phyloP scores from a whole-genome alignment of 2,329 filamentous ascomycete genomes.

The Tolypocladium album region DNA sequence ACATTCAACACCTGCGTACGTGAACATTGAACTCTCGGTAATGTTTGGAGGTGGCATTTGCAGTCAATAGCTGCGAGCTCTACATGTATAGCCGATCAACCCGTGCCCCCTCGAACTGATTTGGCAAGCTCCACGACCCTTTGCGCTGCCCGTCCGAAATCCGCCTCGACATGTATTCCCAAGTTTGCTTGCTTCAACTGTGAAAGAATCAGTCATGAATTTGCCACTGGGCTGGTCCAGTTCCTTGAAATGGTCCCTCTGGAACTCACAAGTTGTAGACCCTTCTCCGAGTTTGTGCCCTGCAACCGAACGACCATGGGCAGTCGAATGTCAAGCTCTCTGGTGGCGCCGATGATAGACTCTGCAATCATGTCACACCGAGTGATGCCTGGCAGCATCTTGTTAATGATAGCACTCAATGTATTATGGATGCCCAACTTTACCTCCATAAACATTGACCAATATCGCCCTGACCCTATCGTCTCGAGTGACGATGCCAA shows the following conservation, averaged over 20 bases:
- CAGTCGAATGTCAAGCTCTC: conserved; percentile 24
- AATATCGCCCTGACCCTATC: conserved; percentile 56
- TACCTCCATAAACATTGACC: conserved; percentile 44
- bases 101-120: not conserved
- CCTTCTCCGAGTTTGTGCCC: conserved; percentile 32
- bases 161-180: conserved; percentile 25
- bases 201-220: not conserved
- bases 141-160: conserved; percentile 24
- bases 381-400: conserved; percentile 28
- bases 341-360: conserved; percentile 32
- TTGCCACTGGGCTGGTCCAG: too few species aligned
- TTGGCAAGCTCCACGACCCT: conserved; percentile 21
- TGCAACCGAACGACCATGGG: conserved; percentile 36
- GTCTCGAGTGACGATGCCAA: conserved; percentile 64
- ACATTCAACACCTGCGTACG: not conserved
- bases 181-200: conserved; percentile 24
- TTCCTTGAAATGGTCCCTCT: not conserved
- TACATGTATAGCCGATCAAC: too few species aligned
- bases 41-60: not conserved
- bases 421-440: not conserved
- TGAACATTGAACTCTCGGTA: too few species aligned
- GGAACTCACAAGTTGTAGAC: conserved; percentile 26
- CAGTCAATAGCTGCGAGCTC: not conserved
- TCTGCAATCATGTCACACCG: conserved; percentile 40
- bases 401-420: not conserved